phyloP scores from a whole-genome alignment of 495 filamentous ascomycete genomes.

The Xeromyces bisporus region DNA sequence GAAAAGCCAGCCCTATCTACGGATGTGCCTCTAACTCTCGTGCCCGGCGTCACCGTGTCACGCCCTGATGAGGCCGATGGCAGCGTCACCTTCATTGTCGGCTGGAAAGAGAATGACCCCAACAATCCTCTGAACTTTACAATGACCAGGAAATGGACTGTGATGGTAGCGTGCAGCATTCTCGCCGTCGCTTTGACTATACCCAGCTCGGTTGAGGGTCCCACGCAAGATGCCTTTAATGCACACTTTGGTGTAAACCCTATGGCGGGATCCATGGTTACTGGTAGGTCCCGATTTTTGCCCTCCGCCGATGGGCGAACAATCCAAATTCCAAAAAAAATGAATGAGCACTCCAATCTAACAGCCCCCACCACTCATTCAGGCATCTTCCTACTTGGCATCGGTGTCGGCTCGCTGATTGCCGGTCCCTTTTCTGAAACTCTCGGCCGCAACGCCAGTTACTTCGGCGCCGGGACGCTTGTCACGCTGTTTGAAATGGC shows the following conservation, averaged over 20 bases:
- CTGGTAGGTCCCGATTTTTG: not conserved
- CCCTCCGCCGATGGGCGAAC: conserved; percentile 12
- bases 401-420: conserved; percentile 28
- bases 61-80: conserved; percentile 2
- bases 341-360: no score
- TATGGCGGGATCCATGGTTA: not conserved
- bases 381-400: conserved; percentile 39
- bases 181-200: conserved; percentile 5
- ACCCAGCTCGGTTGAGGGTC: conserved; percentile 4
- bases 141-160: conserved; percentile 4
- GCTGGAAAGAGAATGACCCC: conserved; percentile 6
- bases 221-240: conserved; percentile 2
- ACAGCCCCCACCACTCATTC: no score
- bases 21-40: not conserved
- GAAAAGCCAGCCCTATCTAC: not conserved
- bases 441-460: conserved; percentile 33
- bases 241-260: not conserved
- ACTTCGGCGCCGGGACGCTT: conserved; percentile 25
- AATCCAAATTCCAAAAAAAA: conserved; percentile 20
- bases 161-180: conserved; percentile 5
- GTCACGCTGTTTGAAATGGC: conserved; percentile 27
- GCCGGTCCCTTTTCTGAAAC: conserved; percentile 34
- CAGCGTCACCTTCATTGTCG: conserved; percentile 3
- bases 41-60: conserved; percentile 2
- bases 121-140: conserved; percentile 5